Evolutionary conservation across 2,329 filamentous ascomycete genomes (phyloP).

Genomic region (Aureobasidium vineae): DNA sequence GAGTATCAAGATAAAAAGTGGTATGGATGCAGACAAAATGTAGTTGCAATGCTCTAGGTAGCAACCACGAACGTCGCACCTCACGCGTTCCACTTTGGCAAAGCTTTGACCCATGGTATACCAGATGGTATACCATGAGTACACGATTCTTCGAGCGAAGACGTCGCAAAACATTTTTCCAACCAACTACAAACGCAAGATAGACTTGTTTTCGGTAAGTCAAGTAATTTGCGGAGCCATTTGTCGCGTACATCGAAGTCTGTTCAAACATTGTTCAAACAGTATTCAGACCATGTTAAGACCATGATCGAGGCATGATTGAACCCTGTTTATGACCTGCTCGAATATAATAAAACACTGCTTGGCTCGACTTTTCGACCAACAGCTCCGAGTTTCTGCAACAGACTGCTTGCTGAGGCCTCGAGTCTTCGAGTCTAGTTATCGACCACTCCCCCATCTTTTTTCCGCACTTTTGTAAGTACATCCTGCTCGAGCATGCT

Average conservation of each 20-base stretch:
- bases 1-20: neutral
- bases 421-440: neutral
- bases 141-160: neutral
- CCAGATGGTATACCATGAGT: neutral
- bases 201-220: neutral
- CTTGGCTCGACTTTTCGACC: neutral
- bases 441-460: neutral
- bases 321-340: neutral
- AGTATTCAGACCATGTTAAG: neutral
- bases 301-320: neutral
- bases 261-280: neutral
- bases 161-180: neutral
- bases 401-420: neutral
- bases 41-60: neutral
- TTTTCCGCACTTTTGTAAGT: neutral
- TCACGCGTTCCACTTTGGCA: constrained; percentile 1
- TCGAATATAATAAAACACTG: neutral
- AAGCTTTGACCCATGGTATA: constrained; percentile 12
- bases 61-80: neutral
- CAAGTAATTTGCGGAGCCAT: neutral
- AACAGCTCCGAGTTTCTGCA: neutral
- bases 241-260: neutral
- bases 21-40: neutral
- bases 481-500: neutral
- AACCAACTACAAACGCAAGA: no score